These are phyloP conservation scores for Aspergillus fructus DNA, from an alignment of 2,329 filamentous ascomycete genomes.

Conservation along the genomic window DNA sequence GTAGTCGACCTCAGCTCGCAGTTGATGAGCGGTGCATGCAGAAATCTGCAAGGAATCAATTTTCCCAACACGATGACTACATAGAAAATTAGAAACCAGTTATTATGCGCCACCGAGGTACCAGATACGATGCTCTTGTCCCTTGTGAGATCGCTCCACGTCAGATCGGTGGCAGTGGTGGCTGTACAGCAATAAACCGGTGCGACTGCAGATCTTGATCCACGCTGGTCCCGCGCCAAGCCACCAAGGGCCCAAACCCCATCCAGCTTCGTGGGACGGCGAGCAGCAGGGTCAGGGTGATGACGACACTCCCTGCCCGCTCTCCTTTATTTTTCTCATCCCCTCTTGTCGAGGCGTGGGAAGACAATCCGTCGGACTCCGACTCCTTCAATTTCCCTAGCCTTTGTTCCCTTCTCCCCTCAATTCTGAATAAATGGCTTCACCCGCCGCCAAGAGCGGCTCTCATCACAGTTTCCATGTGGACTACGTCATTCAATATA, in stretches of 20 bases:
- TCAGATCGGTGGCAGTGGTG: background rate
- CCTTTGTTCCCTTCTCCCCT: background rate
- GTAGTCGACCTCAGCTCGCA: no score
- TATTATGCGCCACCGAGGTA: no score
- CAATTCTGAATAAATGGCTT: slow-evolving; percentile 26
- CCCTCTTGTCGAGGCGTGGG: background rate
- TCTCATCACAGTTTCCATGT: slow-evolving; percentile 64
- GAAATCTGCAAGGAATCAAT: no score
- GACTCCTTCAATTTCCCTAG: background rate
- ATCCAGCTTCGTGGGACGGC: background rate
- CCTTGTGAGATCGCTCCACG: no score
- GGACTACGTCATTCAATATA: slow-evolving; percentile 86
- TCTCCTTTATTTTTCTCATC: background rate
- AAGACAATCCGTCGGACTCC: background rate
- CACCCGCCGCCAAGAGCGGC: slow-evolving; percentile 25
- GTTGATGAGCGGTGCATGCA: no score
- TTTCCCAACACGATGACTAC: no score
- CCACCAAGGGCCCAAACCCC: background rate
- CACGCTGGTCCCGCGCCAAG: background rate
- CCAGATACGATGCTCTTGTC: no score
- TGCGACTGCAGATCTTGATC: background rate
- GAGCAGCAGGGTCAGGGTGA: background rate
- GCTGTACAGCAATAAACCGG: background rate
- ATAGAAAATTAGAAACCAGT: no score
- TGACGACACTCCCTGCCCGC: background rate